phyloP scores from a whole-genome alignment of 2,329 filamentous ascomycete genomes.

The Fusarium acutatum region DNA sequence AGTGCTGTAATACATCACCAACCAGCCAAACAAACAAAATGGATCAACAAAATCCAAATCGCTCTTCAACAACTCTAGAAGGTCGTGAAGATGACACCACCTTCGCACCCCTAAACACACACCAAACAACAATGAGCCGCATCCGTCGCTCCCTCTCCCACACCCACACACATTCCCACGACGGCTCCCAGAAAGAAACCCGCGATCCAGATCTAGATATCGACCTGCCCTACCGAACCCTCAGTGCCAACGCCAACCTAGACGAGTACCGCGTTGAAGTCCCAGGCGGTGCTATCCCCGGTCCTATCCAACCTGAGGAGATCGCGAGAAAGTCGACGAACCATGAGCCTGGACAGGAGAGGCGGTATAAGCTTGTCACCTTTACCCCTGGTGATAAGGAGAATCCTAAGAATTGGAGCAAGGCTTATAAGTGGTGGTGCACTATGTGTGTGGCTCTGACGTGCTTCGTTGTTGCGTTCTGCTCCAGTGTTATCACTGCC shows the following conservation, averaged over 20 bases:
- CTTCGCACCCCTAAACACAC: slow-evolving; percentile 38
- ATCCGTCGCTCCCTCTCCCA: slow-evolving; percentile 38
- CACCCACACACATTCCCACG: slow-evolving; percentile 3
- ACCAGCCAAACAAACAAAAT: slow-evolving; percentile 1
- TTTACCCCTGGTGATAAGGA: slow-evolving; percentile 77
- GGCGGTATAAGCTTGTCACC: slow-evolving; percentile 62
- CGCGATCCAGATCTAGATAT: slow-evolving; percentile 55
- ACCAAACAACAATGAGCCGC: slow-evolving; percentile 21
- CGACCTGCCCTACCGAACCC: slow-evolving; percentile 72
- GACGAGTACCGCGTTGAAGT: slow-evolving; percentile 74
- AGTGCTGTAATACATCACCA: background rate
- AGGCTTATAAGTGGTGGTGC: slow-evolving; percentile 80
- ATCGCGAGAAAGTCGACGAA: slow-evolving; percentile 30
- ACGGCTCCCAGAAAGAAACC: slow-evolving; percentile 45
- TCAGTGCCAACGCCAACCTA: slow-evolving; percentile 68
- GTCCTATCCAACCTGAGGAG: slow-evolving; percentile 43
- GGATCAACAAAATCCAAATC: slow-evolving; percentile 20
- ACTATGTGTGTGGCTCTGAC: slow-evolving; percentile 85
- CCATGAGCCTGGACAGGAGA: slow-evolving; percentile 30
- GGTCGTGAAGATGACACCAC: slow-evolving; percentile 18
- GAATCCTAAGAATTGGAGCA: slow-evolving; percentile 88
- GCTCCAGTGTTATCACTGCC: slow-evolving; percentile 79
- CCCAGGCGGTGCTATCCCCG: slow-evolving; percentile 67
- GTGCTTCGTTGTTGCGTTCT: slow-evolving; percentile 78
- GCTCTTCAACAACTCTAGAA: slow-evolving; percentile 32